These are phyloP conservation scores for Serendipita sp. DNA, from an alignment of 1,284 basidiomycete species.

Conservation along the genomic window DNA sequence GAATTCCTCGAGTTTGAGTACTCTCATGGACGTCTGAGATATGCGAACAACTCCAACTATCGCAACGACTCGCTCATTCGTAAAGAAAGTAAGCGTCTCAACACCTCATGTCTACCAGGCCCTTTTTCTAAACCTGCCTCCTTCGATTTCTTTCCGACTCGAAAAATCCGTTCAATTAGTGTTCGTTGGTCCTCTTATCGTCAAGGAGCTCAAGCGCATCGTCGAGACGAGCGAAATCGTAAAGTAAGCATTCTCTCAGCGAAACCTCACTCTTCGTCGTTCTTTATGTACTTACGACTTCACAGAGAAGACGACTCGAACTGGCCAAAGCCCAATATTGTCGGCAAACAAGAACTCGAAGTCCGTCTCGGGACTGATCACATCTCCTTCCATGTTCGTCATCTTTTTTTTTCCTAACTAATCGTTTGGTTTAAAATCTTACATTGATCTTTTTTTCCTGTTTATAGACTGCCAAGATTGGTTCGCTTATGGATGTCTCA, in stretches of 20 bases:
- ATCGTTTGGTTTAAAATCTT: not conserved
- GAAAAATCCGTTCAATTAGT: conserved; percentile 35
- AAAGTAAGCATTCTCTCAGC: conserved; percentile 42
- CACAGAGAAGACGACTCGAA: conserved; percentile 89
- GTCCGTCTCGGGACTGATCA: conserved; percentile 89
- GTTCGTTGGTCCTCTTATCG: conserved; percentile 84
- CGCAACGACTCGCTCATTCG: conserved; percentile 92
- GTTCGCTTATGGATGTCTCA: conserved; percentile 89
- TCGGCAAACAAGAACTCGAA: conserved; percentile 95
- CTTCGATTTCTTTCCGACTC: conserved; percentile 3
- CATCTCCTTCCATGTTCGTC: conserved; percentile 86
- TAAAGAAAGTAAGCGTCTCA: conserved; percentile 76
- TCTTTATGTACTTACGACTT: not conserved
- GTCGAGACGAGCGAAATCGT: conserved; percentile 92
- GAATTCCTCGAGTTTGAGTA: conserved; percentile 99
- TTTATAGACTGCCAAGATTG: conserved; percentile 88
- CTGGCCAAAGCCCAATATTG: conserved; percentile 98
- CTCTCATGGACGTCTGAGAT: conserved; percentile 86
- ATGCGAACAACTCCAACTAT: conserved; percentile 99
- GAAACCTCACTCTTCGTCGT: not conserved
- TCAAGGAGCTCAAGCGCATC: conserved; percentile 87
- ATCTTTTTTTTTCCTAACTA: not conserved
- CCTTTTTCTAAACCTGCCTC: not conserved
- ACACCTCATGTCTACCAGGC: not conserved
- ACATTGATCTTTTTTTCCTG: not conserved